phyloP scores from a whole-genome alignment of 345 rosid species.

The Passiflora organensis region DNA sequence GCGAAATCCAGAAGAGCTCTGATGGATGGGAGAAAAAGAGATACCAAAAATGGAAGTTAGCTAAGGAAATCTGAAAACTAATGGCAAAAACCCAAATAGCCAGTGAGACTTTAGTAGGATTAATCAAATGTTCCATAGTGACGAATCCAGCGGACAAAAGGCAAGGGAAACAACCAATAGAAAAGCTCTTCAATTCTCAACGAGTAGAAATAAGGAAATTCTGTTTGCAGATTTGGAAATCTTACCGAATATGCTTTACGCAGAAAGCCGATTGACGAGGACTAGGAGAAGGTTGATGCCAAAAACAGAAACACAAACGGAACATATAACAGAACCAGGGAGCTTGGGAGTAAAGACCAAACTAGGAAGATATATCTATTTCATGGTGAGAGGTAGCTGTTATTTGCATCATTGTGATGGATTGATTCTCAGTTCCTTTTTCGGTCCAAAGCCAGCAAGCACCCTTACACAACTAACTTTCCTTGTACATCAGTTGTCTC shows the following conservation, averaged over 20 bases:
- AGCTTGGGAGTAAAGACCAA: neutral
- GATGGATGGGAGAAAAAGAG: neutral
- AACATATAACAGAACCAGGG: no score
- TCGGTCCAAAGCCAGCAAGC: constrained; percentile 7
- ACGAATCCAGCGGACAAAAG: neutral
- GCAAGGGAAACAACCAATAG: neutral
- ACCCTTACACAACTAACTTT: constrained; percentile 16
- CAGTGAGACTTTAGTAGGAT: neutral
- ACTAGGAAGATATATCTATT: neutral
- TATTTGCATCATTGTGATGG: constrained; percentile 20
- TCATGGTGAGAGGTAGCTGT: neutral
- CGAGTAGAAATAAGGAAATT: neutral
- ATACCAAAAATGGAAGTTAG: constrained; percentile 5
- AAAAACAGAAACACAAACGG: neutral
- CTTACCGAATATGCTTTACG: constrained; percentile 15
- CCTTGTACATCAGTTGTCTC: constrained; percentile 9
- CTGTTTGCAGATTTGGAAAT: constrained; percentile 10
- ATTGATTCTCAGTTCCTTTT: constrained; percentile 26
- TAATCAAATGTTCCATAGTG: neutral
- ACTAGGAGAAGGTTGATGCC: neutral
- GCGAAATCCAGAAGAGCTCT: constrained; percentile 16
- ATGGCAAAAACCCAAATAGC: neutral
- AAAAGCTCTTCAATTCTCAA: constrained; percentile 2
- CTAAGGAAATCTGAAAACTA: constrained; percentile 7
- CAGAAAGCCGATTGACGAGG: neutral